Percentiles rank a stretch among this genome's conserved stretches.
Evolutionary conservation across 306 rosid species (phyloP).

Genomic region (Cucumis cinereus): DNA sequence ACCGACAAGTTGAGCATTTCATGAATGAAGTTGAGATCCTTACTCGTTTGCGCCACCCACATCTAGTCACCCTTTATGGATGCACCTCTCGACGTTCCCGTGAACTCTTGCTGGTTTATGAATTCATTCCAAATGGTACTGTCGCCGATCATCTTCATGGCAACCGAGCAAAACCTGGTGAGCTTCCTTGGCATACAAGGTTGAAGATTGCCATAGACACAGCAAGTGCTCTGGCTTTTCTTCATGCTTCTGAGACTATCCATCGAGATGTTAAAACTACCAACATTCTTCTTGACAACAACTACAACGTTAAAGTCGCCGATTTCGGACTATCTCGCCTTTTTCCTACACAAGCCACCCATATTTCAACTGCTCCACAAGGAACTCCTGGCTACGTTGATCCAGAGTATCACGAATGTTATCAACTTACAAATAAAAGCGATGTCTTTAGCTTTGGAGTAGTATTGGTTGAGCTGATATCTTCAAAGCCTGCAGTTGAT

Average conservation of each 20-base stretch:
- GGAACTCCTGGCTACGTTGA: constrained; percentile 96
- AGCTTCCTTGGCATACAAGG: constrained; percentile 41
- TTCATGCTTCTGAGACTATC: constrained; percentile 62
- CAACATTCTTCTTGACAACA: constrained; percentile 60
- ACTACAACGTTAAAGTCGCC: constrained; percentile 62
- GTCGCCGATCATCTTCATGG: constrained; percentile 88
- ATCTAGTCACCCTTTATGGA: constrained; percentile 74
- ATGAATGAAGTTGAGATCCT: constrained; percentile 55
- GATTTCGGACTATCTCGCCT: constrained; percentile 87
- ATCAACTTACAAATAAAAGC: constrained; percentile 63
- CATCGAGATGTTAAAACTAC: constrained; percentile 79
- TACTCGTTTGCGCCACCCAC: constrained; percentile 42
- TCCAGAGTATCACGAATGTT: constrained; percentile 70
- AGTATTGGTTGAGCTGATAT: constrained; percentile 58
- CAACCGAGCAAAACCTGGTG: constrained; percentile 27
- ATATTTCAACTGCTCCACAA: constrained; percentile 80
- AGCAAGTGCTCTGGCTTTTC: constrained; percentile 62
- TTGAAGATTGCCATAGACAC: constrained; percentile 69
- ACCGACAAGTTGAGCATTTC: constrained; percentile 67
- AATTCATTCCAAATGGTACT: constrained; percentile 68
- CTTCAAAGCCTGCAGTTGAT: constrained; percentile 77
- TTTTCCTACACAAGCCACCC: constrained; percentile 48
- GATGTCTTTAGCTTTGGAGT: constrained; percentile 92
- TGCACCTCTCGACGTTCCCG: constrained; percentile 70
- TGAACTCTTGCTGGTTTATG: constrained; percentile 76